Evolutionary conservation across 768 basidiomycete species (phyloP), one percentile per base, ranked within the genome.

Genomic region (Suillus subaureus): DNA sequence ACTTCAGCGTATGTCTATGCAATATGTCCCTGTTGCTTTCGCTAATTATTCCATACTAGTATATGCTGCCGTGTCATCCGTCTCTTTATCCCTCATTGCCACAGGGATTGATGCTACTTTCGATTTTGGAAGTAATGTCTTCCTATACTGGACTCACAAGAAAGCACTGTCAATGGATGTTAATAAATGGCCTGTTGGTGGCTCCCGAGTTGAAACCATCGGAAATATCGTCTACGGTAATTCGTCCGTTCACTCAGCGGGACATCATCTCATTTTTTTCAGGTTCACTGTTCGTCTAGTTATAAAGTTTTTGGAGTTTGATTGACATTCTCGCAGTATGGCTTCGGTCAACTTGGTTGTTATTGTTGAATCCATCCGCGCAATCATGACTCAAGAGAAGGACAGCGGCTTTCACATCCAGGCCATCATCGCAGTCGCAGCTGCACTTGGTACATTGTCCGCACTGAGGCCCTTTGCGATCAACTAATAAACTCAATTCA

Each of bases 161-260:
- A 90, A 94, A 70, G 89, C 94, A 1, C 78, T 71, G 13, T 82
- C 70, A 40, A 83, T 97, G 67, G 95, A 97, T 72, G 69, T 81
- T 51, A 93, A 90, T 76, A 92, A 92, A 69, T 98, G 94, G 96
- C 95, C 96, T 35, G 91, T 94, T 4, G 90, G 96, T 58, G 95
- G 95, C 43, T 87, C 91, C n/a, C 85, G 94, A 56, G 83, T 97
- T 54, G 92, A 96, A 75, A 95, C 92, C 5, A 93, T 94, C 63
- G 93, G 93, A 15, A 96, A 96, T 70, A 88, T 95, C 65, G 80
- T 93, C 62, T 97, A 95, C 70, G 94, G 93, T 87, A 54, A 67
- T 67, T 68, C 45, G 13, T 58, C 65, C 28, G 49, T 64, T 47
- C 61, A 61, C 37, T 56, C 35, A 8, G 6, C 58, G 0, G 3